Evolutionary conservation across 164 flowering plant genomes (phyloP).

Genomic region (Amborella trichopoda): DNA sequence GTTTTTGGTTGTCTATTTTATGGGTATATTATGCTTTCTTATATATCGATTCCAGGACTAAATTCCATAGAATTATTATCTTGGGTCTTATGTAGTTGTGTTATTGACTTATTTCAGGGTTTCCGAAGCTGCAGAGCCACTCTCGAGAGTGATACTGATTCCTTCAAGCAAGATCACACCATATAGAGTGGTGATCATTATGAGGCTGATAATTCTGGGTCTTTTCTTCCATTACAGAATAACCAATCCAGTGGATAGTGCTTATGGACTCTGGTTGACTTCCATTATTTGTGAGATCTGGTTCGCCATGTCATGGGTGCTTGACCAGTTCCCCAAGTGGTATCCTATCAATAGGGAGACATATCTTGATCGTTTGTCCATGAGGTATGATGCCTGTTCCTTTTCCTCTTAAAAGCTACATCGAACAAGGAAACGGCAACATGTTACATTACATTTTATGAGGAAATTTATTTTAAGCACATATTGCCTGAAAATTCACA

Average conservation of each 20-base stretch:
- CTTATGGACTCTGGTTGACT: conserved; percentile 81
- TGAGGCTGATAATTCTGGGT: conserved; percentile 69
- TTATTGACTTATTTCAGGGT: too few relatives aligned
- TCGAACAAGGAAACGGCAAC: too few relatives aligned
- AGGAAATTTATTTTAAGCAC: too few relatives aligned
- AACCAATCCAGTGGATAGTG: conserved; percentile 84
- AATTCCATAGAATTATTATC: too few relatives aligned
- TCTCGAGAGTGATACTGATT: conserved; percentile 57
- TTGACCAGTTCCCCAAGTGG: conserved; percentile 99
- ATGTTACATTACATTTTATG: too few relatives aligned
- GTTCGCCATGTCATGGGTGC: conserved; percentile 93
- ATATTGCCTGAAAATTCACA: too few relatives aligned
- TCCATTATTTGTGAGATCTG: conserved; percentile 96
- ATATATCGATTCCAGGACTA: too few relatives aligned
- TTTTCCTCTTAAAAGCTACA: too few relatives aligned
- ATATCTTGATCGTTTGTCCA: conserved; percentile 51
- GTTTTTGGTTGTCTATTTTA: too few relatives aligned
- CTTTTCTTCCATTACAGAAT: conserved; percentile 87
- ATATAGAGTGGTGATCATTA: conserved; percentile 65
- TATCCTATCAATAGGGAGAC: conserved; percentile 63
- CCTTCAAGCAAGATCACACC: conserved; percentile 52
- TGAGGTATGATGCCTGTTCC: too few relatives aligned
- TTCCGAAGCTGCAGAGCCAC: conserved; percentile 46
- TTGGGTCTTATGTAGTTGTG: too few relatives aligned
- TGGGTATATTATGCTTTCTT: too few relatives aligned